These are phyloP conservation scores for Xylaria sp. DNA, from an alignment of 2,329 filamentous ascomycete genomes.

Conservation along the genomic window DNA sequence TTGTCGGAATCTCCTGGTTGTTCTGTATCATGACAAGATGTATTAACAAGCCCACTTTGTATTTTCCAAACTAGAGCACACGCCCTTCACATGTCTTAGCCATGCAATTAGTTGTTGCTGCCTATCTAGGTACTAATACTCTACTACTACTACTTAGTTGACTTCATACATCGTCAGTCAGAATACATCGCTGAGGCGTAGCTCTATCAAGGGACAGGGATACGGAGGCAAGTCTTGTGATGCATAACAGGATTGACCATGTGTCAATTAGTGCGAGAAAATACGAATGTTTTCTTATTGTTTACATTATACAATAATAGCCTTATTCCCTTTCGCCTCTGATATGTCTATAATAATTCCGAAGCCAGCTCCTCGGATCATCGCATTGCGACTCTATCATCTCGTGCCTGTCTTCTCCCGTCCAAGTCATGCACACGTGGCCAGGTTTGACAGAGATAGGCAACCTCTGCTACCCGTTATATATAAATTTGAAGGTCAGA, in stretches of 20 bases:
- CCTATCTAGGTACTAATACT: background rate
- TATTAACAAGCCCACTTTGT: background rate
- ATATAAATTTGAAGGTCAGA: slow-evolving; percentile 22
- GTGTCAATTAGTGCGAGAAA: background rate
- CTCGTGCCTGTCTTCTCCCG: slow-evolving; percentile 18
- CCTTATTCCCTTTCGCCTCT: background rate
- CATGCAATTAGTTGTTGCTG: background rate
- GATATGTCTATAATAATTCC: slow-evolving; percentile 23
- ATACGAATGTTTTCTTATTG: slow-evolving; percentile 31
- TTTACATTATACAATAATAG: slow-evolving; percentile 32
- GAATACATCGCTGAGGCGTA: background rate
- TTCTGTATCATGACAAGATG: background rate
- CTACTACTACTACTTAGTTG: background rate
- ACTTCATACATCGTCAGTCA: background rate
- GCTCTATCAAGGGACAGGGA: background rate
- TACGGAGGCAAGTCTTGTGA: background rate
- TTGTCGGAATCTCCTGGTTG: background rate
- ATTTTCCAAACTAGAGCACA: background rate
- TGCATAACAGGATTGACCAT: background rate
- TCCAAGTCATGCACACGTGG: slow-evolving; percentile 31
- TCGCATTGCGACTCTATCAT: slow-evolving; percentile 22
- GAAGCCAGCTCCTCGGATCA: slow-evolving; percentile 4
- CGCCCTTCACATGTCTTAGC: background rate
- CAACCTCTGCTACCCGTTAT: slow-evolving; percentile 23
- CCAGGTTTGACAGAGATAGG: slow-evolving; percentile 22